phyloP scores from a whole-genome alignment of 2,329 filamentous ascomycete species.

The Colletotrichum truncatum region DNA sequence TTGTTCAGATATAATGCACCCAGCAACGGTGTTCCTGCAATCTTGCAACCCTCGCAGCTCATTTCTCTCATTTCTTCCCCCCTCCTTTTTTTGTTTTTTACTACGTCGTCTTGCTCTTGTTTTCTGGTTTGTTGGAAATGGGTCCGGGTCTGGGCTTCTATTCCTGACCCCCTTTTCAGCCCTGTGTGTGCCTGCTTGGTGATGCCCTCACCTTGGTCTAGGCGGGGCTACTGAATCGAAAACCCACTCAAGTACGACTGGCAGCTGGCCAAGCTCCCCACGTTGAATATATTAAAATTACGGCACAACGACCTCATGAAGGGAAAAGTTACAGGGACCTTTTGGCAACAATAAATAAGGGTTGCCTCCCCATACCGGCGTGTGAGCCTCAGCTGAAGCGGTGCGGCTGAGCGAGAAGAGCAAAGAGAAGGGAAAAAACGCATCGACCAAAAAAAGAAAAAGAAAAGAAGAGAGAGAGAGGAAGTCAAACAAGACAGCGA shows the following conservation, averaged over 20 bases:
- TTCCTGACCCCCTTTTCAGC: not conserved
- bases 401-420: not conserved
- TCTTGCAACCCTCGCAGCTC: not conserved
- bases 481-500: not conserved
- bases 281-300: conserved; percentile 27
- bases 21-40: not conserved
- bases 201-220: conserved; percentile 19
- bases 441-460: not conserved
- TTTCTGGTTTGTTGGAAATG: not conserved
- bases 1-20: conserved; percentile 1
- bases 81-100: not conserved
- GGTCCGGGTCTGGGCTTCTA: not conserved
- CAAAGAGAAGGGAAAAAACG: not conserved
- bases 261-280: conserved; percentile 26
- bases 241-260: conserved; percentile 22
- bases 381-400: not conserved
- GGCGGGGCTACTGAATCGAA: conserved; percentile 25
- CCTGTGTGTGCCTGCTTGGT: conserved; percentile 4
- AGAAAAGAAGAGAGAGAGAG: not conserved
- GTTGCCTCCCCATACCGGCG: not conserved
- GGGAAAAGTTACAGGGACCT: not conserved
- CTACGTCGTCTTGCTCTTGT: not conserved
- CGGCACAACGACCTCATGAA: conserved; percentile 29
- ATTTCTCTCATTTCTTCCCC: not conserved
- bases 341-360: conserved; percentile 14